Percentiles rank a stretch among this genome's conserved stretches.
Conservation (phyloP, 192 early-diverging fungal genomes). For the Physocladia obscura region DNA sequence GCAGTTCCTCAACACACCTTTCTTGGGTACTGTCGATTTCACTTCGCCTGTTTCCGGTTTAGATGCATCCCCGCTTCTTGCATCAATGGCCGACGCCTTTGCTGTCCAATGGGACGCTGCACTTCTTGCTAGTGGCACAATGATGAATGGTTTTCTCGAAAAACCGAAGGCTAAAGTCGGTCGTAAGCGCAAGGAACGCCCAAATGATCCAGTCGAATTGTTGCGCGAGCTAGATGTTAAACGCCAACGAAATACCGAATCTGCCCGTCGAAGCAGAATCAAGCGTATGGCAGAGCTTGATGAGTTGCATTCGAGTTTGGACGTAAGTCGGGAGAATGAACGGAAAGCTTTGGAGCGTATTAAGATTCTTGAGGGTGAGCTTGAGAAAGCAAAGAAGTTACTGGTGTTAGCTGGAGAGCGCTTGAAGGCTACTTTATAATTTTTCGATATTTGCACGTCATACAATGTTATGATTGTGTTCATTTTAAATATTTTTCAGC, state of each 20-base stretch:
- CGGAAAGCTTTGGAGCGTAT: slow-evolving; percentile 25
- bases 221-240: slow-evolving; percentile 45
- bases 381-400: slow-evolving; percentile 1
- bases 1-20: not conserved
- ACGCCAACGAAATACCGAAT: slow-evolving; percentile 77
- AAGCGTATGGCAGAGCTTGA: slow-evolving; percentile 87
- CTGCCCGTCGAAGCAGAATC: slow-evolving; percentile 86
- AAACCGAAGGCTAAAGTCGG: slow-evolving; percentile 35
- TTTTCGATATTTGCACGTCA: no score
- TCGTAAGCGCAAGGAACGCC: slow-evolving; percentile 48
- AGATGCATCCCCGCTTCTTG: not conserved
- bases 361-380: slow-evolving; percentile 8
- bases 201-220: slow-evolving; percentile 34
- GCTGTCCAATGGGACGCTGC: slow-evolving; percentile 12
- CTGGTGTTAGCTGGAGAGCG: slow-evolving; percentile 11
- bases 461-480: no score
- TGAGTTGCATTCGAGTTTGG: slow-evolving; percentile 71
- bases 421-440: not conserved
- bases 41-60: not conserved
- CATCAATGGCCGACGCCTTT: not conserved
- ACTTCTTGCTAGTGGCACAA: not conserved
- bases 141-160: not conserved
- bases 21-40: slow-evolving; percentile 5
- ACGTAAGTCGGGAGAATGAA: slow-evolving; percentile 45
- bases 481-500: no score